A percentile compares a stretch with the other conserved stretches of the same genome.
phyloP scores from a whole-genome alignment of 148 eudicot species.

The Rhododendron henanense region DNA sequence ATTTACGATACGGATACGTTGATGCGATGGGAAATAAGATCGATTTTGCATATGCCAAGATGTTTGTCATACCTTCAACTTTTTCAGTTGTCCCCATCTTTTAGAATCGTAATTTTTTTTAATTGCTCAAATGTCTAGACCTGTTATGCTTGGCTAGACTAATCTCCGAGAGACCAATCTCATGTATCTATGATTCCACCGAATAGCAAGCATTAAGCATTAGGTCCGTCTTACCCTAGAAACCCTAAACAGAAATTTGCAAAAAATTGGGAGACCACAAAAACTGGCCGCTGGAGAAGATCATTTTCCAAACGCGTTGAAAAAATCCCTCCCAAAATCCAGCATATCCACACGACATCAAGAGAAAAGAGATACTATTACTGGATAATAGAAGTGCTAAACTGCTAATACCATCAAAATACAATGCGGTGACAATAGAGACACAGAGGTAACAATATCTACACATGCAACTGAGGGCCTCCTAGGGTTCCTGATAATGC shows the following conservation, averaged over 20 bases:
- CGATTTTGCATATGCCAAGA: no score
- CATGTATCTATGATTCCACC: not conserved
- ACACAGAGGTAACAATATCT: not conserved
- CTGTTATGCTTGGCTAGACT: no score
- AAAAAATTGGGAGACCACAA: not conserved
- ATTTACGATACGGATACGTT: no score
- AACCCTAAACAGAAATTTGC: not conserved
- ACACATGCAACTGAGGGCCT: not conserved
- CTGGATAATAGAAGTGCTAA: not conserved
- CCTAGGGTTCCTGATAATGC: not conserved
- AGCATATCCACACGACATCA: not conserved
- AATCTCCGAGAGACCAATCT: not conserved
- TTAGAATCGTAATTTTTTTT: no score
- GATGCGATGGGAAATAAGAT: no score
- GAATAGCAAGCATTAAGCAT: not conserved
- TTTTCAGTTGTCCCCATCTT: no score
- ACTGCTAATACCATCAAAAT: not conserved
- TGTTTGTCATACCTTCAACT: no score
- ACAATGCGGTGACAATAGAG: not conserved
- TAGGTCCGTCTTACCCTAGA: not conserved
- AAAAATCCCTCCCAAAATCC: not conserved
- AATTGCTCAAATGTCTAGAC: no score
- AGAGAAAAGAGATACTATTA: not conserved
- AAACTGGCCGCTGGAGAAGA: no score
- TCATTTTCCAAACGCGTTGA: no score